Base-by-base conservation (phyloP, 345 rosid genomes). In the Carallia brachiata region DNA sequence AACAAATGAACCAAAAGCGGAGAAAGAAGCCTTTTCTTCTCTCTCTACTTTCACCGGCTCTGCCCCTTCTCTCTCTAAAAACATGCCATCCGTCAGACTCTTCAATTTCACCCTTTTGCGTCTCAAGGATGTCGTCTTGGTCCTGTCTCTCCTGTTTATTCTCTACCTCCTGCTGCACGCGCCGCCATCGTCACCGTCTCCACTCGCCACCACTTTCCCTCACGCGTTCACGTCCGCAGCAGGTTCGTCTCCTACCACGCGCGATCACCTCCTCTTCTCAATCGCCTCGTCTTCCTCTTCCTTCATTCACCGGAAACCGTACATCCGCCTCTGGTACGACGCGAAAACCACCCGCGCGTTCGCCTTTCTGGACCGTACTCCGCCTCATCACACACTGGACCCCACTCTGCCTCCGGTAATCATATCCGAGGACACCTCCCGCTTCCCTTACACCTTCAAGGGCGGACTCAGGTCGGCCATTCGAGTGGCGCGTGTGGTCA, bases 401-500 rank as follows among this genome's bases (percentile, higher is more conserved):
- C 82, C 73, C 57, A 47, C 64, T 18, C 85, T 89, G 36, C 97
- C 98, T 23, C 89, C 84, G 0, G 80, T 79, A 0, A 40, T 80
- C 44, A 66, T 87, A 37, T 90, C 97, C 59, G 71, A 66, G 34
- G 97, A 92, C 72, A 81, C 86, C 36, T 90, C 93, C 3, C 74
- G 83, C 23, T 95, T 92, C 65, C 97, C 92, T 1, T 90, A 87
- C 82, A 84, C 81, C 16, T 88, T 84, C 79, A 87, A 79, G 53
- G 82, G 89, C 7, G 96, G 97, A 30, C 88, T 86, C 71, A 84
- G 87, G 62, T 92, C 97, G 2, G 97, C 97, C 36, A 72, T 95
- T 62, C 86, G 97, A n/a, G 86, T 92, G 52, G 97, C 96, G 48
- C 96, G 93, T 3, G 80, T 92, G 7, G 96, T 90, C 37, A 89